These are phyloP conservation scores for Pythium phragmitis DNA, from an alignment of 352 stramenopile species.

Conservation along the genomic window DNA sequence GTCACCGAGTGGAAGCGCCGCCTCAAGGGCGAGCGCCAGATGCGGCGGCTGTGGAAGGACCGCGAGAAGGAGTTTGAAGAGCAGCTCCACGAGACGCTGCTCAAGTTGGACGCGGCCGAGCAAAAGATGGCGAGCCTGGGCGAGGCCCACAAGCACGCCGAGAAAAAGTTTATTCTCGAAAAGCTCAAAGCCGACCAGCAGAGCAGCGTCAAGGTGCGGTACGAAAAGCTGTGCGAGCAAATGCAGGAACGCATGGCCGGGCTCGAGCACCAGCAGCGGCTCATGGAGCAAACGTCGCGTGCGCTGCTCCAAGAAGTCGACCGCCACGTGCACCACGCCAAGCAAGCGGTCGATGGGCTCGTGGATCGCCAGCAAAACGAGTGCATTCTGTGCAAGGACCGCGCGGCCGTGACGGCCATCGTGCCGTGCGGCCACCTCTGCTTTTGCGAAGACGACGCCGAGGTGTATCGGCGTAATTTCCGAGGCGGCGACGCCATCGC, in stretches of 20 bases:
- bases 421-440: slow-evolving; percentile 83
- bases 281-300: slow-evolving; percentile 78
- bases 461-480: slow-evolving; percentile 58
- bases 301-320: slow-evolving; percentile 72
- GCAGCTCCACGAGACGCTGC: slow-evolving; percentile 60
- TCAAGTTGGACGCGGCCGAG: slow-evolving; percentile 50
- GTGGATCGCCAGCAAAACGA: slow-evolving; percentile 58
- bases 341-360: slow-evolving; percentile 49
- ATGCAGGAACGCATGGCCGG: slow-evolving; percentile 68
- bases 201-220: slow-evolving; percentile 68
- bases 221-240: slow-evolving; percentile 73
- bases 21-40: slow-evolving; percentile 73
- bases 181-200: slow-evolving; percentile 73
- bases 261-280: slow-evolving; percentile 68
- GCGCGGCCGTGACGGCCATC: slow-evolving; percentile 63
- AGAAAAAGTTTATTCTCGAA: slow-evolving; percentile 74
- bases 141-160: slow-evolving; percentile 54
- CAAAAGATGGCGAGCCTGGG: slow-evolving; percentile 38
- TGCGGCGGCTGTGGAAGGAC: slow-evolving; percentile 77
- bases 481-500: slow-evolving; percentile 31
- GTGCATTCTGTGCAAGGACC: slow-evolving; percentile 83
- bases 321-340: slow-evolving; percentile 66
- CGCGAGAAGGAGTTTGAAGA: slow-evolving; percentile 71
- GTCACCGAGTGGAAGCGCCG: slow-evolving; percentile 77
- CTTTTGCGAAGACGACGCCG: slow-evolving; percentile 82